Evolutionary conservation across 2,329 filamentous ascomycete species (phyloP), one percentile per base, ranked within the genome.

Genomic region (Mariannaea sp.): DNA sequence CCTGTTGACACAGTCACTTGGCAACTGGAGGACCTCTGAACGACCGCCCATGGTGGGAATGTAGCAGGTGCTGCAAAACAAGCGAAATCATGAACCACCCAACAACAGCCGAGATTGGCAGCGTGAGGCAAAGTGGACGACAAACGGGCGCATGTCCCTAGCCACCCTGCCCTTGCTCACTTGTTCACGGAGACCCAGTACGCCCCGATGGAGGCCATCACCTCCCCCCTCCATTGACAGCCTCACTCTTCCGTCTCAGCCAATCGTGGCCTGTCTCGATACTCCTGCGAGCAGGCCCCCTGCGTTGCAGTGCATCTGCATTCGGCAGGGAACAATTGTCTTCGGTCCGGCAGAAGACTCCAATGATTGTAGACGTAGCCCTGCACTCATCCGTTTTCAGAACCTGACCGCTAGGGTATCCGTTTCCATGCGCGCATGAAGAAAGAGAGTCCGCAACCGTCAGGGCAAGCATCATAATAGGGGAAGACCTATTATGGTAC

Each of bases 301-400:
- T 59, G 49, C 51, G 62, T 65, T 51, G 61, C 53, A 65, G 60
- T 65, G 40, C 56, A 44, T 42, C 53, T 58, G 14, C 46, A 33
- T 48, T 51, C 43, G 53, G 30, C 49, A 56, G 57, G 61, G 58
- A 49, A 49, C 51, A 49, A 30, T 57, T 62, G 56, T 51, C 53
- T 29, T 55, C n/a, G n/a, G n/a, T n/a, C n/a, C n/a, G n/a, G n/a
- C n/a, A n/a, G 35, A 42, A 32, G 36, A 48, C 49, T 17, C 55
- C 60, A 59, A 58, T 58, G 52, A 54, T 26, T 49, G 36, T 17
- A 38, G 40, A 38, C 27, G 50, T 48, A 56, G 55, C 30, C 27
- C 64, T 66, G 64, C 64, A 66, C 39, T 55, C 45, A 56, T 59
- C 63, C 61, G 17, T 52, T 62, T 66, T 50, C 41, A 64, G 64